These are phyloP conservation scores for Scytalidium lignicola DNA, from an alignment of 2,329 filamentous ascomycete species.

Conservation along the genomic window DNA sequence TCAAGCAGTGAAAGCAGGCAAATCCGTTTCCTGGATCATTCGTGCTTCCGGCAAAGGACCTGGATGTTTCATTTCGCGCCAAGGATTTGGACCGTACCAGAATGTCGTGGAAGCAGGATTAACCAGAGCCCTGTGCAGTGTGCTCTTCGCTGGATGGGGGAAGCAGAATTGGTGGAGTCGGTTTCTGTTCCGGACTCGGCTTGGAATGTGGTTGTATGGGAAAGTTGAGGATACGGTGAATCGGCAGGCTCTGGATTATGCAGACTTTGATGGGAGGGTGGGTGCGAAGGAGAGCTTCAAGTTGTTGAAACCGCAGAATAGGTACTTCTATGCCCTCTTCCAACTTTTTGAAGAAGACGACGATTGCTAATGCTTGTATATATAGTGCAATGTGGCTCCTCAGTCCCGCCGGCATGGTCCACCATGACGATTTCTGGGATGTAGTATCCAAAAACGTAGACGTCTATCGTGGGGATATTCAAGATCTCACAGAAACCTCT, in stretches of 20 bases:
- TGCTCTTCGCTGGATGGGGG: slow-evolving; percentile 8
- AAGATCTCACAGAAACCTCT: slow-evolving; percentile 10
- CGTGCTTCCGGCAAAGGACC: slow-evolving; percentile 26
- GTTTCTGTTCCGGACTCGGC: slow-evolving; percentile 9
- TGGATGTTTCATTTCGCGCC: slow-evolving; percentile 22
- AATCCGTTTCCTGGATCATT: slow-evolving; percentile 31
- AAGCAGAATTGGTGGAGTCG: slow-evolving; percentile 10
- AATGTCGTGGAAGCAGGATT: slow-evolving; percentile 19
- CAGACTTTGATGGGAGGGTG: slow-evolving; percentile 17
- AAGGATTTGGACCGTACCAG: slow-evolving; percentile 21
- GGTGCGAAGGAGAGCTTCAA: slow-evolving; percentile 18
- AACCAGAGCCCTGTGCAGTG: slow-evolving; percentile 8
- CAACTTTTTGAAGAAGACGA: neutral
- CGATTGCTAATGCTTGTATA: slow-evolving; percentile 12
- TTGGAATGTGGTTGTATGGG: slow-evolving; percentile 15
- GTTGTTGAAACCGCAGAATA: slow-evolving; percentile 18
- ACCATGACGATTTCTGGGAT: slow-evolving; percentile 24
- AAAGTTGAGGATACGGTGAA: slow-evolving; percentile 16
- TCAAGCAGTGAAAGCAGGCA: slow-evolving; percentile 26
- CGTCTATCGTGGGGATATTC: slow-evolving; percentile 16
- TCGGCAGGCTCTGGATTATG: slow-evolving; percentile 17
- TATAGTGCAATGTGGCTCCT: slow-evolving; percentile 20
- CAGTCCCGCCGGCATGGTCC: slow-evolving; percentile 20
- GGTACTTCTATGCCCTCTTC: slow-evolving; percentile 10
- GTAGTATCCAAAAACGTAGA: slow-evolving; percentile 20